phyloP scores from a whole-genome alignment of 371 early-diverging fungal species.

The Actinomucor elegans region DNA sequence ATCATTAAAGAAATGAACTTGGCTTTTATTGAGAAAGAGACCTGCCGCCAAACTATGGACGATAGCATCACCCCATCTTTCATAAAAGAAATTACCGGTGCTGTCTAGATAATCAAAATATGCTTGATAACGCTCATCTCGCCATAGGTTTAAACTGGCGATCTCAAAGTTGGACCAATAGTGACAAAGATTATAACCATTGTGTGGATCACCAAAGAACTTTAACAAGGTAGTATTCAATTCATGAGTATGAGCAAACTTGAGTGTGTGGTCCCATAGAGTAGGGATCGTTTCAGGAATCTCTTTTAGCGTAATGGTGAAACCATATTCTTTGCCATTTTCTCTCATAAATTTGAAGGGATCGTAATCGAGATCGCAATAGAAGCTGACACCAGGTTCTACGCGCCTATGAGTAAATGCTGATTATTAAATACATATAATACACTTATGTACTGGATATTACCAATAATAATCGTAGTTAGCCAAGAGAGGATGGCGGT shows the following conservation, averaged over 20 bases:
- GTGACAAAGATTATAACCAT: conserved; percentile 70
- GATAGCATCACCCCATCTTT: conserved; percentile 97
- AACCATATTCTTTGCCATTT: conserved; percentile 79
- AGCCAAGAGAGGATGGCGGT: conserved; percentile 78
- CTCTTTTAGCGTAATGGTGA: conserved; percentile 82
- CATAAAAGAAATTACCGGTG: conserved; percentile 90
- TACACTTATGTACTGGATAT: too few species aligned
- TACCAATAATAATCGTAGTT: conserved; percentile 93
- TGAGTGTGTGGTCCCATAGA: conserved; percentile 74
- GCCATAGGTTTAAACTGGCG: conserved; percentile 77
- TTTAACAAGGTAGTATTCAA: conserved; percentile 35
- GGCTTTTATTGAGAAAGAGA: conserved; percentile 70
- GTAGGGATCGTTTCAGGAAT: conserved; percentile 81
- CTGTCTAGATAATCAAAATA: conserved; percentile 83
- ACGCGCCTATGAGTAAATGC: conserved; percentile 83
- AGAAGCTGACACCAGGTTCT: conserved; percentile 90
- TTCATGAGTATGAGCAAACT: conserved; percentile 46
- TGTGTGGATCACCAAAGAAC: conserved; percentile 43
- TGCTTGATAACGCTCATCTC: conserved; percentile 64
- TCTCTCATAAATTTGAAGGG: conserved; percentile 83
- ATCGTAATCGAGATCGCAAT: conserved; percentile 89
- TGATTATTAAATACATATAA: too few species aligned
- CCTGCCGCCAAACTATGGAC: conserved; percentile 91
- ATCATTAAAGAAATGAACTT: conserved; percentile 91
- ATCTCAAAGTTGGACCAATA: conserved; percentile 94